phyloP scores from a whole-genome alignment of 306 rosid genomes.

The Vigna nakashimae region DNA sequence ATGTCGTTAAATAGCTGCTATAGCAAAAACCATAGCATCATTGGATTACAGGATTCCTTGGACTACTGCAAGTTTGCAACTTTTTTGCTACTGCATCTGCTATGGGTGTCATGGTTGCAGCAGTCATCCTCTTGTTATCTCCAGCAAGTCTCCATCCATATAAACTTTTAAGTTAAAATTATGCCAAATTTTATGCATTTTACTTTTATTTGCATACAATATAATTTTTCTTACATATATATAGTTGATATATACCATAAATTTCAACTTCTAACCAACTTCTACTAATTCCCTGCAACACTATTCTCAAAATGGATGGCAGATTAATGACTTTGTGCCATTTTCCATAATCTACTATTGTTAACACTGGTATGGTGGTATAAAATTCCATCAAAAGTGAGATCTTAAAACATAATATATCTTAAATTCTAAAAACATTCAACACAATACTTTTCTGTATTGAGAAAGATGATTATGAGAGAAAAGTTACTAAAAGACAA shows the following conservation, averaged over 20 bases:
- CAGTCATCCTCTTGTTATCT: background rate
- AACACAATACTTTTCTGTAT: slow-evolving; percentile 11
- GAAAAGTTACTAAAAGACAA: slow-evolving; percentile 29
- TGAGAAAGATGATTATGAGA: slow-evolving; percentile 14
- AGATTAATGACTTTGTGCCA: background rate
- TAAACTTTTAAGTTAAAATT: background rate
- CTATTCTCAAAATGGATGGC: background rate
- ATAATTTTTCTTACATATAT: too few relatives aligned
- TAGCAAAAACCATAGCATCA: background rate
- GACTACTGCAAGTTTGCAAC: background rate
- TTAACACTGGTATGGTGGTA: background rate
- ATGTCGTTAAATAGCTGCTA: background rate
- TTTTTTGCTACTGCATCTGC: background rate
- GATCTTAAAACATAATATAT: slow-evolving; percentile 4
- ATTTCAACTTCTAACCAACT: background rate
- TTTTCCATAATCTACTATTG: background rate
- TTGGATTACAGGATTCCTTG: background rate
- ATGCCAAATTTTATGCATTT: too few relatives aligned
- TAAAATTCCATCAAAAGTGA: slow-evolving; percentile 30
- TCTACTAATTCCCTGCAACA: too few relatives aligned
- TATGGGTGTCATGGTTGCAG: background rate
- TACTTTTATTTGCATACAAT: background rate
- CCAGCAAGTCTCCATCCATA: background rate
- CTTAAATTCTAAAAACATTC: background rate
- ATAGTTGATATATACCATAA: background rate